phyloP scores from a whole-genome alignment of 2,329 filamentous ascomycete genomes.

The Fusarium sp. region DNA sequence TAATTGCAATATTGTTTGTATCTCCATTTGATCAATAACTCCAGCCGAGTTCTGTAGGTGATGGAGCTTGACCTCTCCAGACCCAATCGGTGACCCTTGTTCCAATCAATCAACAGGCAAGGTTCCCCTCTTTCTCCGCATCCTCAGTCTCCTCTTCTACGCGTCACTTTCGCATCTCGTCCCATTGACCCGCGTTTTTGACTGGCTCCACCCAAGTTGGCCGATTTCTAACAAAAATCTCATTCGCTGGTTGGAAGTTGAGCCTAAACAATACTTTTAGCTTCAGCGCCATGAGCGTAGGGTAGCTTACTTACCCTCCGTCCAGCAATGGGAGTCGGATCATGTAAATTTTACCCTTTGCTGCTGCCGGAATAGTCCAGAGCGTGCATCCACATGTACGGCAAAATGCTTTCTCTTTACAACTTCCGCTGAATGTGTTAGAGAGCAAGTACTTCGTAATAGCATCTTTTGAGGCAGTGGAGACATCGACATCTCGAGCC shows the following conservation, averaged over 20 bases:
- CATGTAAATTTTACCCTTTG: conserved; percentile 35
- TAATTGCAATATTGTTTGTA: no score
- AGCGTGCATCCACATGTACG: conserved; percentile 38
- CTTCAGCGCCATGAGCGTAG: not conserved
- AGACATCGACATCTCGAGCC: conserved; percentile 16
- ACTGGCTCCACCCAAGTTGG: conserved; percentile 37
- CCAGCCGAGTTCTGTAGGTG: not conserved
- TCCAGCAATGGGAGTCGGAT: conserved; percentile 38
- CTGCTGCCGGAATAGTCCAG: conserved; percentile 41
- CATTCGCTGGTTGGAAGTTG: conserved; percentile 32
- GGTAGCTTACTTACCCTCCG: conserved; percentile 33
- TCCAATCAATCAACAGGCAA: not conserved
- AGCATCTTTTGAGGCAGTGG: not conserved
- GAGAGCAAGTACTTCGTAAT: conserved; percentile 29
- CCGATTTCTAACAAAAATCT: conserved; percentile 42
- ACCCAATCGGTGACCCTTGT: conserved; percentile 20
- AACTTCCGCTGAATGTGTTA: conserved; percentile 38
- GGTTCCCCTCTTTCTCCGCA: conserved; percentile 13
- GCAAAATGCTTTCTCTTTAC: conserved; percentile 42
- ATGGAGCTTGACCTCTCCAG: not conserved
- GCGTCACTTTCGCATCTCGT: conserved; percentile 38
- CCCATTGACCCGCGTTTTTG: conserved; percentile 37
- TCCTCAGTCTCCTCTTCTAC: not conserved
- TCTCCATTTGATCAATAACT: not conserved
- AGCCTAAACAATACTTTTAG: conserved; percentile 16